phyloP scores from a whole-genome alignment of 257 asterid genomes.

The Lantana camara region DNA sequence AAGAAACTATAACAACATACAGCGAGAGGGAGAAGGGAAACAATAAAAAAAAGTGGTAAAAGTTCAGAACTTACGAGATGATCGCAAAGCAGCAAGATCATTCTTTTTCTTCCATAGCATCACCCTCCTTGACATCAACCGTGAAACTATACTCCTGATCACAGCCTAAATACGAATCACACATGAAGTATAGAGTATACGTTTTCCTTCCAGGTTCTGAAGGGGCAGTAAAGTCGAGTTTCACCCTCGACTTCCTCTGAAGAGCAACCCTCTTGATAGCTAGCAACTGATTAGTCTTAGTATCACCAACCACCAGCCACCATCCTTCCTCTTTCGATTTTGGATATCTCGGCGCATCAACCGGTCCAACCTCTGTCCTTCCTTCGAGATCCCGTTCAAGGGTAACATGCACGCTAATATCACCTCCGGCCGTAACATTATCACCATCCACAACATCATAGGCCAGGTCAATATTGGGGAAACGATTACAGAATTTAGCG shows the following conservation, averaged over 20 bases:
- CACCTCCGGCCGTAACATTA: conserved; percentile 42
- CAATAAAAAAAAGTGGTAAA: not conserved
- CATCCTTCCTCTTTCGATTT: conserved; percentile 62
- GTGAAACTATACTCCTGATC: conserved; percentile 61
- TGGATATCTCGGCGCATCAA: conserved; percentile 62
- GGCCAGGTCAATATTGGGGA: conserved; percentile 54
- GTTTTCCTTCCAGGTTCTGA: conserved; percentile 49
- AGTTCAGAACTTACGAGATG: conserved; percentile 22
- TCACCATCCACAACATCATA: conserved; percentile 44
- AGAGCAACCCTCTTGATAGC: conserved; percentile 61
- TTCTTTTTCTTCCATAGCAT: conserved; percentile 29
- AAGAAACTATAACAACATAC: not conserved
- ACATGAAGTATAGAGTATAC: conserved; percentile 56
- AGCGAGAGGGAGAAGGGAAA: not conserved
- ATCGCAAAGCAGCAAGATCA: not conserved
- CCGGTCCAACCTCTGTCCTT: conserved; percentile 55
- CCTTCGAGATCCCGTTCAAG: conserved; percentile 60
- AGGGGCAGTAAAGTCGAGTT: conserved; percentile 60
- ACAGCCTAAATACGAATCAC: conserved; percentile 67
- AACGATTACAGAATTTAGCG: conserved; percentile 59
- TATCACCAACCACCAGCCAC: conserved; percentile 70
- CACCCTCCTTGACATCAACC: conserved; percentile 45
- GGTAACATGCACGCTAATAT: conserved; percentile 40
- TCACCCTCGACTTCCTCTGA: conserved; percentile 56
- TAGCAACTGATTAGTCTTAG: conserved; percentile 54